phyloP scores from a whole-genome alignment of 768 basidiomycete genomes.

The Asterophora parasitica region DNA sequence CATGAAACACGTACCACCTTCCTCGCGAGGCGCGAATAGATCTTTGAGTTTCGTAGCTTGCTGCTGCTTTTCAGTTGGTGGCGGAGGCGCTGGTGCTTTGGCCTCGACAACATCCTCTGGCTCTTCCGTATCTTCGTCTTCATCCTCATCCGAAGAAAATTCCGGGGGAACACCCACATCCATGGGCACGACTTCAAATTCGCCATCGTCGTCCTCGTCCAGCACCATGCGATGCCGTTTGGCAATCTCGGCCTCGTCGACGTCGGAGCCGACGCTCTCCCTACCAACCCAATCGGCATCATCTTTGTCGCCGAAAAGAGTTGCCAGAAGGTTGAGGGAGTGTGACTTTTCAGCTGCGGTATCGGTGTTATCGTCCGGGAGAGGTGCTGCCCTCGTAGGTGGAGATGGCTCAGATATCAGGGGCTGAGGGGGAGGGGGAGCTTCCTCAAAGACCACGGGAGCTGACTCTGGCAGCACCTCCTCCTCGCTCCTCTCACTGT shows the following conservation, averaged over 20 bases:
- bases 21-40: constrained; percentile 66
- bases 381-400: neutral
- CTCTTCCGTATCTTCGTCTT: constrained; percentile 8
- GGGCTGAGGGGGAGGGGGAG: neutral
- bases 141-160: constrained; percentile 3
- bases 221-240: constrained; percentile 20
- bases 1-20: constrained; percentile 45
- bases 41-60: constrained; percentile 51
- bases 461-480: constrained; percentile 9
- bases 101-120: constrained; percentile 14
- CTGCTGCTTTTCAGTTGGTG: constrained; percentile 7
- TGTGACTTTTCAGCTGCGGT: constrained; percentile 40
- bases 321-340: constrained; percentile 43
- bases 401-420: neutral
- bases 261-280: constrained; percentile 55
- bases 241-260: constrained; percentile 32
- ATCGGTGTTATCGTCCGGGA: constrained; percentile 21
- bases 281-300: constrained; percentile 55
- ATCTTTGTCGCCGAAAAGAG: constrained; percentile 45
- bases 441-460: neutral
- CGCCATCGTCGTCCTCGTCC: constrained; percentile 21
- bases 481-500: constrained; percentile 7
- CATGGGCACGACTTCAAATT: constrained; percentile 14
- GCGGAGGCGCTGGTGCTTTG: constrained; percentile 3
- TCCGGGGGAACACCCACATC: neutral